A percentile compares a stretch with the other conserved stretches of the same genome.
phyloP scores from a whole-genome alignment of 345 rosid species.

The Erysimum cheiranthoides region DNA sequence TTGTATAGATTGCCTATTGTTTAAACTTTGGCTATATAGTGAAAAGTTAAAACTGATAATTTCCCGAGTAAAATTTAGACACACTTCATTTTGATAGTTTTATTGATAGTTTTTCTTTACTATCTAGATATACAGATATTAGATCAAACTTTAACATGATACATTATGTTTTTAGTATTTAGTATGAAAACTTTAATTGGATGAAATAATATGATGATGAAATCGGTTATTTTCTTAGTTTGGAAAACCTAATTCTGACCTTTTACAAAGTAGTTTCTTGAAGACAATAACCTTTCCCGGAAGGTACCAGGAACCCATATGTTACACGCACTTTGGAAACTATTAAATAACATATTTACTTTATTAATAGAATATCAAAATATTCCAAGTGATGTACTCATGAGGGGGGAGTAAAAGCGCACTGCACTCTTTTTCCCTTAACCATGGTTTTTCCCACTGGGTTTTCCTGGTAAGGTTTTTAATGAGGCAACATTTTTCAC shows the following conservation, averaged over 20 bases:
- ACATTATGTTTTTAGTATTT: neutral
- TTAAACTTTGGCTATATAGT: neutral
- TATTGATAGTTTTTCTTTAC: neutral
- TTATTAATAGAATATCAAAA: too few species aligned
- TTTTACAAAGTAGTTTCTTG: conserved; percentile 37
- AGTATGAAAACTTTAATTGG: neutral
- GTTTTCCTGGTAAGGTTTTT: too few species aligned
- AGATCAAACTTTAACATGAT: neutral
- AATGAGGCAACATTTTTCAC: too few species aligned
- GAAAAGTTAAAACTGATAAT: neutral
- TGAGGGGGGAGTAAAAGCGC: too few species aligned
- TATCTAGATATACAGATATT: neutral
- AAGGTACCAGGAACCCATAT: conserved; percentile 35
- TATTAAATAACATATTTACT: conserved; percentile 11
- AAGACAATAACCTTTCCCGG: conserved; percentile 19
- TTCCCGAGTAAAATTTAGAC: too few species aligned
- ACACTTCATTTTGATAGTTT: neutral
- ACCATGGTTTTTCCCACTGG: too few species aligned
- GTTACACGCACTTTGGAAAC: conserved; percentile 28
- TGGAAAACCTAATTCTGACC: conserved; percentile 37
- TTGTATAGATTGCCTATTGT: neutral
- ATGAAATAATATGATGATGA: neutral
- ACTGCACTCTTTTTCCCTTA: too few species aligned
- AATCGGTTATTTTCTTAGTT: conserved; percentile 23
- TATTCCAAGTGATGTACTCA: too few species aligned